These are phyloP conservation scores for Aspergillus unguis DNA, from an alignment of 2,329 filamentous ascomycete species.

Conservation along the genomic window DNA sequence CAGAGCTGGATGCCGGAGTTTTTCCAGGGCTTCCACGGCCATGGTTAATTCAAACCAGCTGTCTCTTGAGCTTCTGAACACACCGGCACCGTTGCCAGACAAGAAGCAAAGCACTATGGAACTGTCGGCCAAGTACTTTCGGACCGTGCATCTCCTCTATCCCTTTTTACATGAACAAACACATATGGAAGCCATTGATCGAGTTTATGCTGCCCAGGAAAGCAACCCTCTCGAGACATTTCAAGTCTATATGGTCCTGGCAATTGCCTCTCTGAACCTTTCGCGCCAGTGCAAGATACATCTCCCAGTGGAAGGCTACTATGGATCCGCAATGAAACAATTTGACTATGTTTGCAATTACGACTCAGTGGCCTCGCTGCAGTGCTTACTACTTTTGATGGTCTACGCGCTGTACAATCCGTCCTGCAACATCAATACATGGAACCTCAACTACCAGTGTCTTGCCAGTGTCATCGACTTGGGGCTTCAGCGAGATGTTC, in stretches of 20 bases:
- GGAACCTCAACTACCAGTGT: constrained; percentile 57
- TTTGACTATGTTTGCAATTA: constrained; percentile 49
- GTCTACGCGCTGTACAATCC: constrained; percentile 53
- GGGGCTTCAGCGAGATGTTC: constrained; percentile 52
- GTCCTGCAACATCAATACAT: constrained; percentile 49
- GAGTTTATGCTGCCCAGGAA: constrained; percentile 33
- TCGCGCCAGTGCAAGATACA: constrained; percentile 44
- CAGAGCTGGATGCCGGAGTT: constrained; percentile 29
- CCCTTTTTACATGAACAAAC: constrained; percentile 50
- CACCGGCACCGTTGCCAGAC: constrained; percentile 26
- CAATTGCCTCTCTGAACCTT: constrained; percentile 47
- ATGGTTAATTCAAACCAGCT: constrained; percentile 19
- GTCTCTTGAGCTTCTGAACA: constrained; percentile 28
- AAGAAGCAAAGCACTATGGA: constrained; percentile 40
- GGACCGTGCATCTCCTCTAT: constrained; percentile 48
- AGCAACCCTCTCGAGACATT: constrained; percentile 38
- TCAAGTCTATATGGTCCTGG: constrained; percentile 54
- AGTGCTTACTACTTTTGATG: constrained; percentile 44
- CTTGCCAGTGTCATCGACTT: constrained; percentile 51
- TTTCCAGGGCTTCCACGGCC: constrained; percentile 3
- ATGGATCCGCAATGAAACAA: constrained; percentile 47
- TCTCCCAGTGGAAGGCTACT: constrained; percentile 51
- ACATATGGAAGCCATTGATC: constrained; percentile 36
- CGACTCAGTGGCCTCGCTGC: constrained; percentile 49
- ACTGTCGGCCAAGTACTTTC: constrained; percentile 49